phyloP scores from a whole-genome alignment of 176 grass and related monocot species.

The Rhynchospora tenuis region DNA sequence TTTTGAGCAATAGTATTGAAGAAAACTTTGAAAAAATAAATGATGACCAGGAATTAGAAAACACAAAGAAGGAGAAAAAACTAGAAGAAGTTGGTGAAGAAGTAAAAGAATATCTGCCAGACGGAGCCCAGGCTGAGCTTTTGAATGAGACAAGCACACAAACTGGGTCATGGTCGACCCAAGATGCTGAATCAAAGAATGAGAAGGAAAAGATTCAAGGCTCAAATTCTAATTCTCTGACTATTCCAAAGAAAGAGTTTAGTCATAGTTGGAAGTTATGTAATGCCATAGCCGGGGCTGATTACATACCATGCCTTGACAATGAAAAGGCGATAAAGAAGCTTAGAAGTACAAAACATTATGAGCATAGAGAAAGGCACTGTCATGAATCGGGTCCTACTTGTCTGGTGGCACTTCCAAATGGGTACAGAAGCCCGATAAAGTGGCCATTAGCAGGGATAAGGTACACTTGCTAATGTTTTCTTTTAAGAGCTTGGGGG shows the following conservation, averaged over 20 bases:
- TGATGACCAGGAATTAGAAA: neutral
- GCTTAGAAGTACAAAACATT: constrained; percentile 72
- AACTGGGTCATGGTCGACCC: constrained; percentile 38
- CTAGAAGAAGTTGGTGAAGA: constrained; percentile 8
- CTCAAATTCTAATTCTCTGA: neutral
- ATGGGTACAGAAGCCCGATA: constrained; percentile 46
- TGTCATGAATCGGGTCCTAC: constrained; percentile 43
- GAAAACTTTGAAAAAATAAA: constrained; percentile 9
- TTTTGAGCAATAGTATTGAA: neutral
- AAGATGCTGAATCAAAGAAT: constrained; percentile 48
- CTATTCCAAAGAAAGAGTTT: neutral
- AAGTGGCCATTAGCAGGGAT: constrained; percentile 72
- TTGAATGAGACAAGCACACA: constrained; percentile 42
- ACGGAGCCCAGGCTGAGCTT: constrained; percentile 36
- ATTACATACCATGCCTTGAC: constrained; percentile 93
- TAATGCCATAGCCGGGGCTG: constrained; percentile 36
- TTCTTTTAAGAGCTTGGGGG: neutral
- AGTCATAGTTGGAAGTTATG: constrained; percentile 57
- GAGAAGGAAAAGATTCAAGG: constrained; percentile 32
- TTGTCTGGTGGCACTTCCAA: constrained; percentile 62
- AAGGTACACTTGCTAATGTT: constrained; percentile 34
- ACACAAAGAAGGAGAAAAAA: neutral
- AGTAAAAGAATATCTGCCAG: constrained; percentile 37
- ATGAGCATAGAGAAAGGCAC: constrained; percentile 80
- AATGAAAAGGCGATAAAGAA: constrained; percentile 57